phyloP scores from a whole-genome alignment of 768 basidiomycete genomes.

The Tylopilus balloui region DNA sequence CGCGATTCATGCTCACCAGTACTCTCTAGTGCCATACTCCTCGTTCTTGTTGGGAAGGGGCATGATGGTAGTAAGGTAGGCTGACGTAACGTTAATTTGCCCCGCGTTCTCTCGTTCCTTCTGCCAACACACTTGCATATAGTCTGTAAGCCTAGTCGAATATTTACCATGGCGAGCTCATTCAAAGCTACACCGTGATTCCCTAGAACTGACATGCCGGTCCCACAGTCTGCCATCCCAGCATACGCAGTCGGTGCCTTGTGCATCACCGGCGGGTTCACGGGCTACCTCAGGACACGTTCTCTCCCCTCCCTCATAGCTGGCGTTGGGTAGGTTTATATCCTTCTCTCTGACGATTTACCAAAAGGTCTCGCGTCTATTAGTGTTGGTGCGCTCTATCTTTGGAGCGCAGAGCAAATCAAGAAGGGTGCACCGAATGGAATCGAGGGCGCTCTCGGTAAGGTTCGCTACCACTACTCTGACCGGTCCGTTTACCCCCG shows the following conservation, averaged over 20 bases:
- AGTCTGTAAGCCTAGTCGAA: slow-evolving; percentile 21
- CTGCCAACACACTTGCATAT: neutral
- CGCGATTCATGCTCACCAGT: slow-evolving; percentile 48
- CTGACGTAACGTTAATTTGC: neutral
- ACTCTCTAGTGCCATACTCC: slow-evolving; percentile 62
- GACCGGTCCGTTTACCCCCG: neutral
- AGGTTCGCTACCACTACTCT: slow-evolving; percentile 15
- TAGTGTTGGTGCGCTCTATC: slow-evolving; percentile 77
- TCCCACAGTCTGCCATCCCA: slow-evolving; percentile 69
- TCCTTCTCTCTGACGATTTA: neutral
- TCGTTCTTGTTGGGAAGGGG: slow-evolving; percentile 59
- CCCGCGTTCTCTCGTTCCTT: neutral
- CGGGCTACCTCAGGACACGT: slow-evolving; percentile 65
- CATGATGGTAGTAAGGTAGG: slow-evolving; percentile 18
- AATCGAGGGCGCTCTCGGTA: slow-evolving; percentile 76
- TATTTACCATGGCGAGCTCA: slow-evolving; percentile 28
- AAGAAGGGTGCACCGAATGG: slow-evolving; percentile 69
- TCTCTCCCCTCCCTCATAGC: slow-evolving; percentile 82
- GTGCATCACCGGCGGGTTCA: slow-evolving; percentile 72
- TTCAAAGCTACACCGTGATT: neutral
- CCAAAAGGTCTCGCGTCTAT: neutral
- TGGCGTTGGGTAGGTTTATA: slow-evolving; percentile 59
- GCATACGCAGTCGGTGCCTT: slow-evolving; percentile 73
- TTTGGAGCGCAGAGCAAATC: slow-evolving; percentile 75
- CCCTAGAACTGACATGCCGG: slow-evolving; percentile 23